Evolutionary conservation across 441 rosid species (phyloP).

Genomic region (Erysimum cheiri): DNA sequence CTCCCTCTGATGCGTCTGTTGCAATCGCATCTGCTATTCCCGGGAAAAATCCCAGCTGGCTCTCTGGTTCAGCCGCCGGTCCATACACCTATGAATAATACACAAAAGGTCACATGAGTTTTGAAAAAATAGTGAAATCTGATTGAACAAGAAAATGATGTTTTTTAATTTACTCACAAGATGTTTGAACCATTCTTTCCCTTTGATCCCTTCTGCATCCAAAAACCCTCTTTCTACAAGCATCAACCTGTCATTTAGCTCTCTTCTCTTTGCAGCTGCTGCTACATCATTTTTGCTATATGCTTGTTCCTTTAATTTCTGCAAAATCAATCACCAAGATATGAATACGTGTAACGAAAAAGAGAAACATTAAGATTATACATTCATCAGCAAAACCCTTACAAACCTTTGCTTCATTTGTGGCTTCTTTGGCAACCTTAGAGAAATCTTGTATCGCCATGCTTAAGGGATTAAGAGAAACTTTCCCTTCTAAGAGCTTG

Average conservation of each 20-base stretch:
- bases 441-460: conserved; percentile 62
- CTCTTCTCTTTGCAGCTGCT: conserved; percentile 55
- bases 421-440: conserved; percentile 59
- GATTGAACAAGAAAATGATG: not conserved
- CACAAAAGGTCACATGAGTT: conserved; percentile 23
- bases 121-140: not conserved
- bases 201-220: conserved; percentile 75
- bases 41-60: conserved; percentile 71
- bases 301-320: conserved; percentile 56
- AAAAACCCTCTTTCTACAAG: conserved; percentile 93
- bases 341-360: not conserved
- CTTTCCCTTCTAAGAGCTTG: conserved; percentile 52
- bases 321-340: conserved; percentile 34
- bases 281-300: conserved; percentile 34
- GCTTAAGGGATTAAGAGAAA: conserved; percentile 59
- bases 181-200: conserved; percentile 91
- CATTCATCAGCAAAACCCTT: not conserved
- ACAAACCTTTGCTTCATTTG: conserved; percentile 67
- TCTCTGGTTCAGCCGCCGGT: conserved; percentile 57
- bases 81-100: conserved; percentile 68
- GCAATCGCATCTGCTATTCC: conserved; percentile 79
- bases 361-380: not conserved
- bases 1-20: conserved; percentile 42
- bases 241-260: conserved; percentile 86
- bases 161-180: conserved; percentile 57